These are phyloP conservation scores for Apiospora phragmitis DNA, from an alignment of 2,329 filamentous ascomycete species.

Conservation along the genomic window DNA sequence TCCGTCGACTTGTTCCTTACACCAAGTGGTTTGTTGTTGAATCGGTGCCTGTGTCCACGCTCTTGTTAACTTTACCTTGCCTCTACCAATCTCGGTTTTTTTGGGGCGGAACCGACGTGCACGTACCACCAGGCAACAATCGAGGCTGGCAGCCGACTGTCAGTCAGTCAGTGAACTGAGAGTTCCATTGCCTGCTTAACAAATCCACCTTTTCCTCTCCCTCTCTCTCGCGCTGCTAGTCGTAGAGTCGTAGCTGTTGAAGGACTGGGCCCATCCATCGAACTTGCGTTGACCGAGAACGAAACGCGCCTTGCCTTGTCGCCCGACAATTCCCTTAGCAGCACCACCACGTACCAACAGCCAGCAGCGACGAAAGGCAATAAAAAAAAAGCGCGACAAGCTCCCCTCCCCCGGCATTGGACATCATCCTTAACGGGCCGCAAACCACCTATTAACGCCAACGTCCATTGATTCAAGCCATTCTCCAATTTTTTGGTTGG, in stretches of 20 bases:
- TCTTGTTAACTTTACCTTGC: background rate
- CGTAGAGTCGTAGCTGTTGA: background rate
- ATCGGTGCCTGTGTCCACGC: background rate
- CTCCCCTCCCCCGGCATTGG: conserved; percentile 4
- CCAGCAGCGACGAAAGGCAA: background rate
- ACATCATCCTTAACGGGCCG: conserved; percentile 8
- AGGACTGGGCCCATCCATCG: conserved; percentile 2
- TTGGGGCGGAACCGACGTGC: background rate
- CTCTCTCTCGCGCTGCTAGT: conserved; percentile 3
- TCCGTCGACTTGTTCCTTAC: background rate
- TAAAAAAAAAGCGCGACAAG: conserved; percentile 8
- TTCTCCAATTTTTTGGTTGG: conserved; percentile 9
- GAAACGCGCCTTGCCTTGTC: conserved; percentile 2
- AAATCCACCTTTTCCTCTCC: conserved; percentile 1
- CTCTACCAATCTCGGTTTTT: background rate
- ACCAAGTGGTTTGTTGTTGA: conserved; percentile 1
- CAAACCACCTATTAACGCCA: conserved; percentile 6
- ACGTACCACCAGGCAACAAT: conserved; percentile 8
- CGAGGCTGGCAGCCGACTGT: conserved; percentile 5
- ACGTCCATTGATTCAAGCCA: conserved; percentile 5
- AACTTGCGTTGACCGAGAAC: conserved; percentile 2
- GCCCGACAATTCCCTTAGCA: conserved; percentile 2
- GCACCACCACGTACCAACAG: background rate
- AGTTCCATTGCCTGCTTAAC: conserved; percentile 5
- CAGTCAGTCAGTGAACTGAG: background rate